Evolutionary conservation across 371 early-diverging fungal genomes (phyloP).

Genomic region (Mucor plumbeus): DNA sequence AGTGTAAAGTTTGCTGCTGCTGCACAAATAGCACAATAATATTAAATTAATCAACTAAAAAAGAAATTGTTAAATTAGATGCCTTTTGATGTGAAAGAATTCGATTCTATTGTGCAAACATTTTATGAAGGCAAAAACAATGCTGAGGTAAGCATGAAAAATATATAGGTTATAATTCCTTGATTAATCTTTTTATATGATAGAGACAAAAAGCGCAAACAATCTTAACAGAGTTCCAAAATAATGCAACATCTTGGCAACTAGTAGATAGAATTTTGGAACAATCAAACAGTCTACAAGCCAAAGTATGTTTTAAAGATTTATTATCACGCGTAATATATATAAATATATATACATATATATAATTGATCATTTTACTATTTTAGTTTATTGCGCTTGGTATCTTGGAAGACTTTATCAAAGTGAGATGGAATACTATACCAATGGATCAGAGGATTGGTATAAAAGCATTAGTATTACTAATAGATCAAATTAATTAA

Average conservation of each 20-base stretch:
- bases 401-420: conserved; percentile 92
- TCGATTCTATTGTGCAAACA: conserved; percentile 15
- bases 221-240: conserved; percentile 87
- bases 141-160: not conserved
- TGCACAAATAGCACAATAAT: not conserved
- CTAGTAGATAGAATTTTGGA: conserved; percentile 91
- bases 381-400: conserved; percentile 87
- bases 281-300: conserved; percentile 70
- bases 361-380: not conserved
- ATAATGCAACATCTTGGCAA: conserved; percentile 94
- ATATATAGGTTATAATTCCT: not conserved
- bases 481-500: not conserved
- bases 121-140: conserved; percentile 27
- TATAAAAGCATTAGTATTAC: conserved; percentile 6
- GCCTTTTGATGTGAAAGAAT: conserved; percentile 19
- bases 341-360: too few relatives aligned
- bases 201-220: conserved; percentile 79
- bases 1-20: not conserved
- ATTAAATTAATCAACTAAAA: not conserved
- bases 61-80: not conserved
- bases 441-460: conserved; percentile 86
- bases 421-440: conserved; percentile 94
- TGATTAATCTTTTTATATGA: not conserved
- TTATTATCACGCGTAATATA: not conserved
- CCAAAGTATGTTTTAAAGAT: conserved; percentile 73